Evolutionary conservation across 805 yeast species (phyloP), one percentile per base, ranked within the genome.

Genomic region (Metschnikowia lochheadii): DNA sequence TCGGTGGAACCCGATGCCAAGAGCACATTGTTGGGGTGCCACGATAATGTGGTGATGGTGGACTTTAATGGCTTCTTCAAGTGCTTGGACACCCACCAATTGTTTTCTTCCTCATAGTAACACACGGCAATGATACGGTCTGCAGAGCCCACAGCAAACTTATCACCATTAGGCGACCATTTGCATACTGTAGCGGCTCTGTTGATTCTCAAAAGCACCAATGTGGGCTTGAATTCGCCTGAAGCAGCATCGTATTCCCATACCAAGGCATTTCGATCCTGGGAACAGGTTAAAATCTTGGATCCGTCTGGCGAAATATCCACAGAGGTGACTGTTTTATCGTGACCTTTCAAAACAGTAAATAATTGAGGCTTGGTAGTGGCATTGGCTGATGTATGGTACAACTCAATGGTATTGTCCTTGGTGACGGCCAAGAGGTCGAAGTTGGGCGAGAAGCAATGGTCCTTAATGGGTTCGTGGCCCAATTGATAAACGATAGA

Each of bases 81-180:
- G 72, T 92, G 99, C 70, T 92, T 92, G 13, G 98, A 89, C 46
- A 94, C 91, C 99, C 99, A 94, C 99, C 99, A 94, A 67, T 94
- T 96, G 67, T 92, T 94, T 62, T 90, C 97, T 55, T 78, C 87
- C 71, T 94, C 99, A 66, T 87, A 94, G 72, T 91, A 94, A 74
- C 99, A 94, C 45, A 94, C 87, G 8, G 98, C 97, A 68, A 94
- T 85, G 55, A 87, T 86, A 53, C 98, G 77, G 41, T 96, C 97
- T 43, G 96, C 89, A 2, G 96, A 87, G 0, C 97, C 99, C 44
- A 92, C 98, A 1, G 99, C 99, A 70, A 94, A 94, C 73, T 94
- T 94, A 63, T 73, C 73, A n/a, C 97, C 98, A 59, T 80, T 82
- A 18, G 98, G 97, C 8, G 96, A 87, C 99, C 99, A 94, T 59